Percentiles rank a stretch among this genome's conserved stretches.
phyloP scores from a whole-genome alignment of 495 filamentous ascomycete species.

The Trypethelium eluteriae region DNA sequence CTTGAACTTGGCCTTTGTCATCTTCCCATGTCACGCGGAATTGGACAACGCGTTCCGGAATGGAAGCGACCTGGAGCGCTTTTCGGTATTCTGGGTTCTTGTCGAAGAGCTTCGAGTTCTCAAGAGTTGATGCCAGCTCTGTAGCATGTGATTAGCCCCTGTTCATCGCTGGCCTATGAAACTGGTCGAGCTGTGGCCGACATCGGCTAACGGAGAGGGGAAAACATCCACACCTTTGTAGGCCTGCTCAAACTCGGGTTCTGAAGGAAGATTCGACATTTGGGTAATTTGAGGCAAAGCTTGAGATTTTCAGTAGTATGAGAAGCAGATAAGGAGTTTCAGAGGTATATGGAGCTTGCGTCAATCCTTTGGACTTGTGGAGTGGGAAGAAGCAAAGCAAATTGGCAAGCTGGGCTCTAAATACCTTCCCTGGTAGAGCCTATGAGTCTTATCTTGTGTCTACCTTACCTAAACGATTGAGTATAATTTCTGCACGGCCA shows the following conservation, averaged over 20 bases:
- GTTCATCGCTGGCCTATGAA: constrained; percentile 10
- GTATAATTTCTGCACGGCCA: no score
- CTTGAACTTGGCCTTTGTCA: constrained; percentile 78
- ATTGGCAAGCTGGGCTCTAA: no score
- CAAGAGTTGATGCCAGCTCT: constrained; percentile 93
- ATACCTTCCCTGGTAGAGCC: no score
- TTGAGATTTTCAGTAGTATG: background rate
- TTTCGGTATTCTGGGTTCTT: constrained; percentile 89
- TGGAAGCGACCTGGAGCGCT: constrained; percentile 76
- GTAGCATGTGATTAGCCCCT: constrained; percentile 16
- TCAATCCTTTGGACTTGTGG: no score
- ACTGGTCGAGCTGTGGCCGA: background rate
- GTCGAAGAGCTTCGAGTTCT: constrained; percentile 86
- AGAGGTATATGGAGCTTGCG: background rate
- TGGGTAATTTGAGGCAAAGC: constrained; percentile 38
- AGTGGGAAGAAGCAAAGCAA: no score
- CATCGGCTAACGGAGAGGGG: background rate
- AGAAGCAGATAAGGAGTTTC: no score
- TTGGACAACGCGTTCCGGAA: constrained; percentile 93
- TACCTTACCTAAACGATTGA: no score
- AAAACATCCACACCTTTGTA: constrained; percentile 66
- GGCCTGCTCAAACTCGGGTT: constrained; percentile 99
- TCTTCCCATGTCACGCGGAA: constrained; percentile 97
- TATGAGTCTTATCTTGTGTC: no score
- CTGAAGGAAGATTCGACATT: constrained; percentile 78